phyloP scores from a whole-genome alignment of 805 yeast genomes.

The Myxozyma neglecta region DNA sequence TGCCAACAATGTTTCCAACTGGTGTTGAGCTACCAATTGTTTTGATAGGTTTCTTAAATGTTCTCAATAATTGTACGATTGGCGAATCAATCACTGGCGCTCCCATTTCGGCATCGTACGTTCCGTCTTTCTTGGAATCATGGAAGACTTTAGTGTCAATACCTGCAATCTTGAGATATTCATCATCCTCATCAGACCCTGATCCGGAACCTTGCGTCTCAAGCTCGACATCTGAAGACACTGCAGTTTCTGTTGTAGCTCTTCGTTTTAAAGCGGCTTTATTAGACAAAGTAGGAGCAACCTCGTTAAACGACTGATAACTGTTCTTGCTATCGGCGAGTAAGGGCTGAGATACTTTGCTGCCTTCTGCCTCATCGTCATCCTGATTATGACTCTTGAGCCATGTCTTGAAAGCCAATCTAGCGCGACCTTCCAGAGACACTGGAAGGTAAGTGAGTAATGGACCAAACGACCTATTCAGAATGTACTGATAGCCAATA shows the following conservation, averaged over 20 bases:
- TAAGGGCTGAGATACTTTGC: not conserved
- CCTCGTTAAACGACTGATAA: not conserved
- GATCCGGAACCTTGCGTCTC: slow-evolving; percentile 2
- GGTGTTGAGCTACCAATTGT: slow-evolving; percentile 7
- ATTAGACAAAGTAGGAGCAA: not conserved
- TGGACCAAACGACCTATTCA: slow-evolving; percentile 47
- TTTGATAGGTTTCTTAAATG: slow-evolving; percentile 13
- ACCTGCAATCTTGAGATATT: slow-evolving; percentile 1
- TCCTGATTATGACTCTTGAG: slow-evolving; percentile 1
- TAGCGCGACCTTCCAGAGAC: slow-evolving; percentile 24
- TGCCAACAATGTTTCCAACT: slow-evolving; percentile 13
- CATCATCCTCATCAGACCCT: not conserved
- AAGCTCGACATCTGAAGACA: not conserved
- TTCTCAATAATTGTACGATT: slow-evolving; percentile 11
- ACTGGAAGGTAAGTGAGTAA: slow-evolving; percentile 45
- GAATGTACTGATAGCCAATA: slow-evolving; percentile 54
- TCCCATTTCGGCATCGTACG: slow-evolving; percentile 10
- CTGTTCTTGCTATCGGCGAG: not conserved
- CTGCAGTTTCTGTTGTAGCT: not conserved
- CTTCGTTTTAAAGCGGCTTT: not conserved
- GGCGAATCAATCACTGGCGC: slow-evolving; percentile 19
- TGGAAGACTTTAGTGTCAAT: not conserved
- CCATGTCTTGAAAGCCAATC: slow-evolving; percentile 13
- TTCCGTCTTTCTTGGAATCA: slow-evolving; percentile 4
- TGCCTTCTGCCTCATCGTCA: not conserved